phyloP scores from a whole-genome alignment of 192 early-diverging fungal genomes.

The Rhizoclosmatium sp. region DNA sequence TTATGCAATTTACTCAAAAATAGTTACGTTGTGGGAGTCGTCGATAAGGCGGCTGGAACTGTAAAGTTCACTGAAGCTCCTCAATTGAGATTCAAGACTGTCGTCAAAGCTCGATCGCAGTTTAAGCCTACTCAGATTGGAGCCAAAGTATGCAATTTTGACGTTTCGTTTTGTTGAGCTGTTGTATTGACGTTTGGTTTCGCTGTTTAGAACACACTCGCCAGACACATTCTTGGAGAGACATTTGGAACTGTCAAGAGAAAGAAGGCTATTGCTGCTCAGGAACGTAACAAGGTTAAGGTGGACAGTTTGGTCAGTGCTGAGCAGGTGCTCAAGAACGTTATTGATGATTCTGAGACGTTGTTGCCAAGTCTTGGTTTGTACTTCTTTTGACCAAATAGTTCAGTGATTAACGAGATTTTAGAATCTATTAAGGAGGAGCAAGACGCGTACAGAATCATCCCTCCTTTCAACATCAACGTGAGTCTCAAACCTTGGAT shows the following conservation, averaged over 20 bases:
- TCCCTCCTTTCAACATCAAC: constrained; percentile 78
- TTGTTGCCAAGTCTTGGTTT: constrained; percentile 19
- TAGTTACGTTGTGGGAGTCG: constrained; percentile 85
- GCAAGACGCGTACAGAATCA: constrained; percentile 58
- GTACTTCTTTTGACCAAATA: neutral
- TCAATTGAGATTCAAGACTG: constrained; percentile 68
- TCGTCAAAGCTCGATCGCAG: constrained; percentile 74
- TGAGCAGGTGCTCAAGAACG: constrained; percentile 69
- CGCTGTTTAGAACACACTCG: constrained; percentile 58
- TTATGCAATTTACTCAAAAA: neutral
- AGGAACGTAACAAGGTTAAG: constrained; percentile 88
- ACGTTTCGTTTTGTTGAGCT: neutral
- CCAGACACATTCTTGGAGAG: constrained; percentile 84
- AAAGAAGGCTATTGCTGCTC: constrained; percentile 78
- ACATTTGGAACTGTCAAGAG: constrained; percentile 94
- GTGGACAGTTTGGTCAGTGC: constrained; percentile 70
- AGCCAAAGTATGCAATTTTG: constrained; percentile 44
- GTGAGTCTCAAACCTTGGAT: constrained; percentile 15
- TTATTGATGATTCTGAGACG: constrained; percentile 60
- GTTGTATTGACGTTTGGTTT: neutral
- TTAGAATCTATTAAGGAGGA: constrained; percentile 62
- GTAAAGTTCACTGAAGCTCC: constrained; percentile 77
- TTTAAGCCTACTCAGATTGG: constrained; percentile 51
- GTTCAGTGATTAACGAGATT: constrained; percentile 6
- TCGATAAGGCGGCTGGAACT: constrained; percentile 70